Evolutionary conservation across 2,329 filamentous ascomycete genomes (phyloP), one percentile per base, ranked within the genome.

Genomic region (Diaporthe sp.): DNA sequence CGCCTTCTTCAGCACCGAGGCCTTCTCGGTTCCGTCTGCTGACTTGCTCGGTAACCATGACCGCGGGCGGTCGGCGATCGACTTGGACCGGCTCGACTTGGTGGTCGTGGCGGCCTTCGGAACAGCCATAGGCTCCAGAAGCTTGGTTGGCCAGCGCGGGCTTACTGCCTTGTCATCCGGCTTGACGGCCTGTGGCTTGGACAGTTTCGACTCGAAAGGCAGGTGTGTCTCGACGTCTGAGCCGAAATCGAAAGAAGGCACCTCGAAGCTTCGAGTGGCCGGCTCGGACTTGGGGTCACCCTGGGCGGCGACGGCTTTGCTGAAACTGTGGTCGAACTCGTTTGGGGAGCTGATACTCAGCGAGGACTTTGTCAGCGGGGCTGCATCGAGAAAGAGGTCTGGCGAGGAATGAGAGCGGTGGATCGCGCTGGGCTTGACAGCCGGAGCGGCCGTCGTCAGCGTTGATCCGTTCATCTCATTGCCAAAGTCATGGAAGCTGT

Each of bases 241-340:
- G 77, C 85, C 85, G 79, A 88, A 85, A 77, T 90, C 87, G 81
- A 91, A 88, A 0, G 87, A 87, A 51, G 88, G 87, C 47, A 91
- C 82, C 75, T 90, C 88, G 81, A 90, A 90, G 75, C 83, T 39
- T 17, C 55, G n/a, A 51, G n/a, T 60, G 70, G 42, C 67, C 58
- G 28, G 12, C 17, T 55, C 67, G 71, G 47, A 34, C 44, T 51
- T n/a, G 53, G 53, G n/a, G 22, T 55, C 63, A 44, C 55, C 61
- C 44, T 55, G 63, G 39, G 76, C n/a, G 60, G 71, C 44, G 60
- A 53, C 60, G 61, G 72, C 44, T 53, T 61, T 44, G 73, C 58
- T 63, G 58, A 55, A 53, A 68, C 65, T 61, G 71, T 44, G 37
- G 63, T 74, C 20, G 72, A 67, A 51, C 53, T 44, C 51, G 57